phyloP scores from a whole-genome alignment of 2,329 filamentous ascomycete species.

The Epicoccum sorghinum region DNA sequence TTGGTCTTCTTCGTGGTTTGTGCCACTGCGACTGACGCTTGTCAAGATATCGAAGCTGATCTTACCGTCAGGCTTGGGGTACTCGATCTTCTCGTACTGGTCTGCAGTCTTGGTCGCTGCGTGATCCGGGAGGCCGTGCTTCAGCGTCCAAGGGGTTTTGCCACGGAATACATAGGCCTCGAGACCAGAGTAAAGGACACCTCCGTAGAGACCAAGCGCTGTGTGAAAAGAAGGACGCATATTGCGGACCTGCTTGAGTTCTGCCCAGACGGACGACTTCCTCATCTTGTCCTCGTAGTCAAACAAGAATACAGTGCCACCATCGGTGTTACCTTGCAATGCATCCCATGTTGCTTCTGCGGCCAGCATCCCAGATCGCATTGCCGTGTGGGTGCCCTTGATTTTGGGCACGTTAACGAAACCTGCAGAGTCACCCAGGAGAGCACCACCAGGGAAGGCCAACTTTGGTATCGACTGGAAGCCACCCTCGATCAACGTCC shows the following conservation, averaged over 20 bases:
- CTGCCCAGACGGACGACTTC: conserved; percentile 87
- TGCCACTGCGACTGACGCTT: conserved; percentile 91
- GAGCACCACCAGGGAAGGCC: conserved; percentile 90
- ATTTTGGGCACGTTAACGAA: conserved; percentile 98
- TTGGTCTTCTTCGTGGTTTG: conserved; percentile 98
- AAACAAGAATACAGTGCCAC: conserved; percentile 84
- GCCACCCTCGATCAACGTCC: conserved; percentile 90
- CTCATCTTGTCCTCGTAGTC: conserved; percentile 91
- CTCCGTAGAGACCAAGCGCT: conserved; percentile 85
- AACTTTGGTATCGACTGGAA: conserved; percentile 98
- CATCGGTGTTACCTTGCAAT: conserved; percentile 60
- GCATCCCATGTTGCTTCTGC: conserved; percentile 89
- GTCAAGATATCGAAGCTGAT: conserved; percentile 96
- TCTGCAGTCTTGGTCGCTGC: conserved; percentile 80
- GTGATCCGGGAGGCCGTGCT: conserved; percentile 79
- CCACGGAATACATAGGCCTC: conserved; percentile 89
- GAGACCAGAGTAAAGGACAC: conserved; percentile 88
- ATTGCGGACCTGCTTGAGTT: conserved; percentile 93
- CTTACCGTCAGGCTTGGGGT: conserved; percentile 94
- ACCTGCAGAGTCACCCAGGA: conserved; percentile 95
- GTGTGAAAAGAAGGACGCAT: conserved; percentile 95
- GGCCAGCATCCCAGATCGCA: conserved; percentile 96
- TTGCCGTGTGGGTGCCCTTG: conserved; percentile 97
- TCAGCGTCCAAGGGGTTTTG: conserved; percentile 87
- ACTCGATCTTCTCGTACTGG: conserved; percentile 85